phyloP scores from a whole-genome alignment of 1,284 basidiomycete genomes.

The Tetrapyrgos nigripes region DNA sequence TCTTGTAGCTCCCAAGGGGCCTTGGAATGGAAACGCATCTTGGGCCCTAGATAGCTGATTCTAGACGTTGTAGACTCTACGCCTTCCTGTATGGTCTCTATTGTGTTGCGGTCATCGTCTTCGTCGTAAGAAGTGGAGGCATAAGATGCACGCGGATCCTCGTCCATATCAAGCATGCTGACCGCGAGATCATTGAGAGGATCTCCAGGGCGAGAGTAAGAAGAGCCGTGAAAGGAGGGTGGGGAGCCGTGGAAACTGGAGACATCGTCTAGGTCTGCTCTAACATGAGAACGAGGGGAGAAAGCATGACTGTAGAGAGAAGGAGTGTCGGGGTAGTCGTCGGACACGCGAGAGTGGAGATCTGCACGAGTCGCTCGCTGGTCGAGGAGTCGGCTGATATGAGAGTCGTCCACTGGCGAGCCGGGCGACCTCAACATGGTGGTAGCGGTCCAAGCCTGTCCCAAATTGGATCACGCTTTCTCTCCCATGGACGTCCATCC shows the following conservation, averaged over 20 bases:
- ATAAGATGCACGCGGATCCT: slow-evolving; percentile 57
- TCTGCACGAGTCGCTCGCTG: slow-evolving; percentile 58
- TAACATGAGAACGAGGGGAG: slow-evolving; percentile 46
- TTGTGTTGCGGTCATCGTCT: slow-evolving; percentile 15
- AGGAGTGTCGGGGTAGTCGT: slow-evolving; percentile 68
- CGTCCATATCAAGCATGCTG: slow-evolving; percentile 65
- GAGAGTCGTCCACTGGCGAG: slow-evolving; percentile 46
- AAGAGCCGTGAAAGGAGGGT: slow-evolving; percentile 19
- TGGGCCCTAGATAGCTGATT: slow-evolving; percentile 77
- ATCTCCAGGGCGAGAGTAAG: slow-evolving; percentile 31
- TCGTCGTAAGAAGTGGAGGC: slow-evolving; percentile 31
- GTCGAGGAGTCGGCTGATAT: slow-evolving; percentile 58
- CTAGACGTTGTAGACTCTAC: slow-evolving; percentile 47
- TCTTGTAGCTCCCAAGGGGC: slow-evolving; percentile 80
- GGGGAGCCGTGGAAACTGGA: slow-evolving; percentile 19
- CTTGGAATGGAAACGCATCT: slow-evolving; percentile 79
- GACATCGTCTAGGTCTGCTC: slow-evolving; percentile 27
- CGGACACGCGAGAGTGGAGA: slow-evolving; percentile 54
- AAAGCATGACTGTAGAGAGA: slow-evolving; percentile 69
- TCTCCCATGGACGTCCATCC: slow-evolving; percentile 3
- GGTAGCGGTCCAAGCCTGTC: slow-evolving; percentile 17
- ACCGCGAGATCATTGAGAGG: slow-evolving; percentile 54
- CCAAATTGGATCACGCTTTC: background rate
- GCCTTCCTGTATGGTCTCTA: slow-evolving; percentile 36
- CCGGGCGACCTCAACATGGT: slow-evolving; percentile 40